Percentiles rank a stretch among this genome's conserved stretches.
Evolutionary conservation across 176 grass and related monocot species (phyloP).

Genomic region (Ampelocalamus luodianensis): DNA sequence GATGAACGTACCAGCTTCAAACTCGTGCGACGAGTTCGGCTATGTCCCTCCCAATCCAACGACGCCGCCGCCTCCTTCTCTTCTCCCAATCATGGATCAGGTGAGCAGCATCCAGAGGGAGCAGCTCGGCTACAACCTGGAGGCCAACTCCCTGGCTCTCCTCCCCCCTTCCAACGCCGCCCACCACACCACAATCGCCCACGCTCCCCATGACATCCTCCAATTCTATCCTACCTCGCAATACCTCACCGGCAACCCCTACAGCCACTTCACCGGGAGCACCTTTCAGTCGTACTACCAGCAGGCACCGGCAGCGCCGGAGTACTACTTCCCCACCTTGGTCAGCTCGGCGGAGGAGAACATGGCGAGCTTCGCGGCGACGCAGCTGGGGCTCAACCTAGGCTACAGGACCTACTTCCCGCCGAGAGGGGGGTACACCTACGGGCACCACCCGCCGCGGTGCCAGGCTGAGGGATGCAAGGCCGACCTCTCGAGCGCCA

Average conservation of each 20-base stretch:
- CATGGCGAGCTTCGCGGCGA: slow-evolving; percentile 66
- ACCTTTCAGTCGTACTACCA: slow-evolving; percentile 52
- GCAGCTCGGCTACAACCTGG: slow-evolving; percentile 59
- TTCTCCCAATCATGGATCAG: slow-evolving; percentile 60
- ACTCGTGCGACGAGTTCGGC: slow-evolving; percentile 56
- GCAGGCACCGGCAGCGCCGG: slow-evolving; percentile 29
- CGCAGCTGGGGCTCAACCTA: slow-evolving; percentile 68
- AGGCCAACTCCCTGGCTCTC: slow-evolving; percentile 49
- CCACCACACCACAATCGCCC: slow-evolving; percentile 46
- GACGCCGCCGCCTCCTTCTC: neutral
- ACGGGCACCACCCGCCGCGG: slow-evolving; percentile 68
- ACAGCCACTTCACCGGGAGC: slow-evolving; percentile 20
- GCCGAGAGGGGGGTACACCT: slow-evolving; percentile 52
- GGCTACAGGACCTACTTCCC: slow-evolving; percentile 73
- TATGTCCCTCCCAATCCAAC: slow-evolving; percentile 37
- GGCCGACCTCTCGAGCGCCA: slow-evolving; percentile 71
- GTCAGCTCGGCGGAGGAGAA: slow-evolving; percentile 67
- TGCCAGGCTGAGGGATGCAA: slow-evolving; percentile 81
- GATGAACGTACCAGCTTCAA: slow-evolving; percentile 51
- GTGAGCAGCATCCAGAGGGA: slow-evolving; percentile 53
- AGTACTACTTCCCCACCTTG: slow-evolving; percentile 60
- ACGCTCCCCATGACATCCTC: slow-evolving; percentile 49
- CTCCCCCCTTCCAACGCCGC: slow-evolving; percentile 49
- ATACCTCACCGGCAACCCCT: slow-evolving; percentile 47
- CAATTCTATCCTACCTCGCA: slow-evolving; percentile 62